These are phyloP conservation scores for Lodderomyces pseudojiufengensis DNA, from an alignment of 1,139 yeast species.

Conservation along the genomic window DNA sequence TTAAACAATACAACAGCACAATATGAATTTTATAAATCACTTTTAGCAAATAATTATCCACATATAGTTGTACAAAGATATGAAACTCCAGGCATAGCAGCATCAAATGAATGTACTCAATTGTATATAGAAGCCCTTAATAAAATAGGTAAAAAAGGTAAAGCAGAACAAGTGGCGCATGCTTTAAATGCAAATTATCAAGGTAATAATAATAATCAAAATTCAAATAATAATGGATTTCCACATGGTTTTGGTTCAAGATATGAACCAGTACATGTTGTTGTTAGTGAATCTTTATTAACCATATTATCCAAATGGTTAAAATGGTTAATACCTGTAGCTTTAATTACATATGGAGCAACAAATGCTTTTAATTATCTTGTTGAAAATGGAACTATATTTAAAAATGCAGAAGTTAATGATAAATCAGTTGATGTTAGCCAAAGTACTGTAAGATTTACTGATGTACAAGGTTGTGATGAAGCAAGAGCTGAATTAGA, in stretches of 20 bases:
- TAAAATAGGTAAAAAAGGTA: constrained; percentile 70
- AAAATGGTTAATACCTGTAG: constrained; percentile 84
- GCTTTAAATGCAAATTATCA: constrained; percentile 14
- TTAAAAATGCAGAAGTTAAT: constrained; percentile 71
- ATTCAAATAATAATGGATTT: constrained; percentile 21
- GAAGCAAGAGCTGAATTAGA: constrained; percentile 97
- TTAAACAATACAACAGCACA: constrained; percentile 66
- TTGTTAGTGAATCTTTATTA: constrained; percentile 79
- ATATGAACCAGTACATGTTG: constrained; percentile 83
- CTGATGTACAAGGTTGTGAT: constrained; percentile 96
- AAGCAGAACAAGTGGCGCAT: constrained; percentile 61
- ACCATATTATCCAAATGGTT: constrained; percentile 82
- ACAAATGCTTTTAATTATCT: constrained; percentile 72
- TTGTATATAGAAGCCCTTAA: constrained; percentile 78
- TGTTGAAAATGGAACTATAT: constrained; percentile 79
- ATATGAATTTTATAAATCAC: constrained; percentile 72
- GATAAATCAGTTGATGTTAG: constrained; percentile 81
- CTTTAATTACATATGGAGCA: constrained; percentile 67
- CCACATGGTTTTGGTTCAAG: constrained; percentile 47
- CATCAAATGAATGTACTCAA: constrained; percentile 71
- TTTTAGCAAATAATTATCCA: constrained; percentile 79
- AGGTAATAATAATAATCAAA: constrained; percentile 8
- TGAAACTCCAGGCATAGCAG: constrained; percentile 87
- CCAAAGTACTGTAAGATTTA: constrained; percentile 82
- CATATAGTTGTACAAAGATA: constrained; percentile 88